phyloP scores from a whole-genome alignment of 208 protist genomes.

The Entamoeba dispar region DNA sequence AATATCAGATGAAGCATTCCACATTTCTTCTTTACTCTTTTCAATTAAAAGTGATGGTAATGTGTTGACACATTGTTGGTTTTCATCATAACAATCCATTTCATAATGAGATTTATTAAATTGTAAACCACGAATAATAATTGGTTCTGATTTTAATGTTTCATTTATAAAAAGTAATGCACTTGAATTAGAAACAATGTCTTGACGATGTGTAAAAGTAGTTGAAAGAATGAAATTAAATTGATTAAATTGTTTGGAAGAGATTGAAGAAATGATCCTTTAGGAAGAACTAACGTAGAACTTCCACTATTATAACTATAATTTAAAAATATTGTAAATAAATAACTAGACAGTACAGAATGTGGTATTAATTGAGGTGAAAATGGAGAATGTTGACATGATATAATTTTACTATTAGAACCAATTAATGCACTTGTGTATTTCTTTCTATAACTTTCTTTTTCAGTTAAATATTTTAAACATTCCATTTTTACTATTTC shows the following conservation, averaged over 20 bases:
- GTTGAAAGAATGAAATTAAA: neutral
- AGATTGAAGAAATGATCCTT: neutral
- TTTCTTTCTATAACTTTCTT: neutral
- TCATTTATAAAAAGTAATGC: neutral
- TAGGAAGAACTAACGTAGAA: neutral
- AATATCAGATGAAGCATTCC: neutral
- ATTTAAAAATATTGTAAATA: neutral
- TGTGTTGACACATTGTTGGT: neutral
- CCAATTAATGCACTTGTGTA: neutral
- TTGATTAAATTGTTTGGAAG: neutral
- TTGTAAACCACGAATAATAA: neutral
- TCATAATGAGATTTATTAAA: neutral
- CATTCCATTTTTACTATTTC: neutral
- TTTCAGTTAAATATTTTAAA: neutral
- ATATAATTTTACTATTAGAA: neutral
- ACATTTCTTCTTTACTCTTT: neutral
- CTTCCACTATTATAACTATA: neutral
- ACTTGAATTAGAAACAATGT: neutral
- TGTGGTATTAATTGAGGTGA: neutral
- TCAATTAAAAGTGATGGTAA: neutral
- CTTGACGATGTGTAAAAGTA: neutral
- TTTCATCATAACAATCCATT: neutral
- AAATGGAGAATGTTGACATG: neutral
- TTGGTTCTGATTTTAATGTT: neutral
- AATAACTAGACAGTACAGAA: neutral